Evolutionary conservation across 495 filamentous ascomycete genomes (phyloP), one percentile per base, ranked within the genome.

Genomic region (Pyrenula massariospora): DNA sequence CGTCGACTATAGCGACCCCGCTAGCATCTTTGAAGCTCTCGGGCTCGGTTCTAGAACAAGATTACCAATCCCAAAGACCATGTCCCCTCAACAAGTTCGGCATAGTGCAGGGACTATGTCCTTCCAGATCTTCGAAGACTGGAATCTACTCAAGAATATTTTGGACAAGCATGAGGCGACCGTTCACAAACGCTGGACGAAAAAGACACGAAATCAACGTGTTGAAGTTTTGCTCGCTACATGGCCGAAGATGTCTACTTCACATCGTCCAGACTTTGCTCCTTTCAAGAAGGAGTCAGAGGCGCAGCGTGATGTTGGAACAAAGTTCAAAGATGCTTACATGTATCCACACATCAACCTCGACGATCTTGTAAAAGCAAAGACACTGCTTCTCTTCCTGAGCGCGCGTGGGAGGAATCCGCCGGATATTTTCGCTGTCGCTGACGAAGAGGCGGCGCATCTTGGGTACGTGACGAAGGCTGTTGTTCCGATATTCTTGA

Each of bases 311-410:
- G 60, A 48, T 2, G 47, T 36, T 21, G 60, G 59, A 21, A 65
- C 61, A 1, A 24, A 63, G 25, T 60, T 61, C 47, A 53, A 58
- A 25, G 67, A 73, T 1, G 59, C 62, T 3, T 81, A 67, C 36
- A 54, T 79, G 31, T 80, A 73, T 69, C 82, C 81, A 0, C 69
- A 73, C 53, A 76, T 84, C 63, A 86, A 85, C 57, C 68, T 76
- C 24, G 79, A 84, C 56, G 80, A 84, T 61, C 63, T 84, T 3
- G 53, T 53, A 11, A 66, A 71, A 20, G 65, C 70, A 0, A 74
- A 68, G 50, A 55, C 64, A 0, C 54, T 84, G 10, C 65, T 70
- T 0, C 60, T 83, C 20, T 65, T 84, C 2, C 59, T 85, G 1
- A 74, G 79, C 25, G 53, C 76, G 0, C 66, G 81, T 1, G 73